phyloP scores from a whole-genome alignment of 805 yeast species.

The Saturnispora quitensis region DNA sequence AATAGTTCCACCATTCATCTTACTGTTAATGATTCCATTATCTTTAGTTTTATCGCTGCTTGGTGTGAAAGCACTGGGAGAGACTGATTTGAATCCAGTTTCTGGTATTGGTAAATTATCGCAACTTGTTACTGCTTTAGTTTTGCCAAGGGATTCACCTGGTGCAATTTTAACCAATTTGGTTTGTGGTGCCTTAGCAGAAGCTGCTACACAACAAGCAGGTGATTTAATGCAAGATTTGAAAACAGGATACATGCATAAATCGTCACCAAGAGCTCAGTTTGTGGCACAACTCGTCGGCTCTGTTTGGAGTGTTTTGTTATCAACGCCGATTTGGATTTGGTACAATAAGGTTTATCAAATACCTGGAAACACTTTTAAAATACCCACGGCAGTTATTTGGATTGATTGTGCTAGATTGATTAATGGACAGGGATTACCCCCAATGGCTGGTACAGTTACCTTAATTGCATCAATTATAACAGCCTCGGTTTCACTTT shows the following conservation, averaged over 20 bases:
- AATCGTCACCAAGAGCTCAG: constrained; percentile 90
- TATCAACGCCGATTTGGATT: constrained; percentile 75
- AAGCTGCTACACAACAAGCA: constrained; percentile 98
- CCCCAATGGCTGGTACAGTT: constrained; percentile 61
- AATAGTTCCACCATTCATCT: constrained; percentile 62
- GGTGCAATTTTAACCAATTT: constrained; percentile 77
- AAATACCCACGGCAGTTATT: constrained; percentile 91
- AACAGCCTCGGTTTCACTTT: constrained; percentile 61
- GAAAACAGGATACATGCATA: constrained; percentile 85
- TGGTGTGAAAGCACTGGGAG: constrained; percentile 92
- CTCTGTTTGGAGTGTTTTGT: constrained; percentile 69
- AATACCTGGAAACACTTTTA: constrained; percentile 72
- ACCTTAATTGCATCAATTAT: constrained; percentile 53
- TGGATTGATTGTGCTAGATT: constrained; percentile 96
- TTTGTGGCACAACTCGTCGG: constrained; percentile 87
- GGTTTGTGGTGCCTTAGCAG: constrained; percentile 95
- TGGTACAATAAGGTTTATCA: constrained; percentile 75
- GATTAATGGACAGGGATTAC: constrained; percentile 86
- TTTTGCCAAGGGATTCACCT: constrained; percentile 66
- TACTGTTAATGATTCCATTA: constrained; percentile 56
- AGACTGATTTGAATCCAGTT: constrained; percentile 94
- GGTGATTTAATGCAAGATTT: constrained; percentile 97
- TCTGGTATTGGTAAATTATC: constrained; percentile 94
- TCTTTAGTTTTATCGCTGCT: constrained; percentile 75
- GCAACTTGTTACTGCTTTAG: constrained; percentile 75